A percentile compares a stretch with the other conserved stretches of the same genome.
Conservation (phyloP, 495 filamentous ascomycete genomes). For the Neohortaea acidophila region DNA sequence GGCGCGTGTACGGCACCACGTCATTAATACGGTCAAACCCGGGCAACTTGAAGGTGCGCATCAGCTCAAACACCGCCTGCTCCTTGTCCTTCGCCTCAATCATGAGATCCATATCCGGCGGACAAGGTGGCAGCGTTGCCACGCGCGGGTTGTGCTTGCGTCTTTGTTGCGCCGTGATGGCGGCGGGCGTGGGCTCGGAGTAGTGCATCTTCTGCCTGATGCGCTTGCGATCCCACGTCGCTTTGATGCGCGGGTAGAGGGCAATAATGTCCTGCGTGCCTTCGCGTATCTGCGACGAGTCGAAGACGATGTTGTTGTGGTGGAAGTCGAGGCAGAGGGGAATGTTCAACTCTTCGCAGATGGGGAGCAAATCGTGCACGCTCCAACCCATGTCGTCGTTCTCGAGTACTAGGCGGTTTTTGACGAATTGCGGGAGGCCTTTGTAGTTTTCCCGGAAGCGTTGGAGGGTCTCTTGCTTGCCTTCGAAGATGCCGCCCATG, state of each 20-base stretch:
- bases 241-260: slow-evolving; percentile 57
- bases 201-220: slow-evolving; percentile 97
- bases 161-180: slow-evolving; percentile 59
- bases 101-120: slow-evolving; percentile 80
- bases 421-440: slow-evolving; percentile 47
- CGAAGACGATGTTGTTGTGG: slow-evolving; percentile 90
- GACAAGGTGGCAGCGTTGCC: slow-evolving; percentile 62
- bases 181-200: slow-evolving; percentile 58
- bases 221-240: slow-evolving; percentile 72
- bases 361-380: slow-evolving; percentile 78
- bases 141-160: slow-evolving; percentile 76
- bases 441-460: slow-evolving; percentile 71
- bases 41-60: slow-evolving; percentile 71
- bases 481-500: slow-evolving; percentile 83
- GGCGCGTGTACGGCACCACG: slow-evolving; percentile 58
- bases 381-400: slow-evolving; percentile 89
- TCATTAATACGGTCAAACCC: slow-evolving; percentile 63
- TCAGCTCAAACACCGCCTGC: slow-evolving; percentile 88
- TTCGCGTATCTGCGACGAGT: slow-evolving; percentile 54
- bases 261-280: slow-evolving; percentile 68
- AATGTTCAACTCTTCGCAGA: slow-evolving; percentile 87
- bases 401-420: slow-evolving; percentile 73
- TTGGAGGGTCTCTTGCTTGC: slow-evolving; percentile 67
- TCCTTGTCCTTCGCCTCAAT: slow-evolving; percentile 98
- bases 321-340: slow-evolving; percentile 88